phyloP scores from a whole-genome alignment of 2,329 filamentous ascomycete genomes.

The Gaeumannomyces tritici region DNA sequence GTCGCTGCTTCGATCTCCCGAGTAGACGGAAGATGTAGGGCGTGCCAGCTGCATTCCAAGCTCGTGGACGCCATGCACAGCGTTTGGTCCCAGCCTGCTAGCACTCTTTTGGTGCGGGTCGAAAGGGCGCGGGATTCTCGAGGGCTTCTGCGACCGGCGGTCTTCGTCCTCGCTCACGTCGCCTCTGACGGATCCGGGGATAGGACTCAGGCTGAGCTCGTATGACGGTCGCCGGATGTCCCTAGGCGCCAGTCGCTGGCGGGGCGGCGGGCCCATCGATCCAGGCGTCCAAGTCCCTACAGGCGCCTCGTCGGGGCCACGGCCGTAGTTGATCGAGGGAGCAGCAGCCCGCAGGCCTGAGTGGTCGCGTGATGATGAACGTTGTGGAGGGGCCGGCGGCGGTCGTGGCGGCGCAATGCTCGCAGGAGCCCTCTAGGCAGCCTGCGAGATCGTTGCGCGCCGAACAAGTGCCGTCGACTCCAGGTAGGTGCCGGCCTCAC shows the following conservation, averaged over 20 bases:
- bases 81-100: not conserved
- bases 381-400: not conserved
- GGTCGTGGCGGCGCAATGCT: not conserved
- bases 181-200: not conserved
- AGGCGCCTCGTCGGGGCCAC: too few species aligned
- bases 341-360: not conserved
- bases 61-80: not conserved
- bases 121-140: not conserved
- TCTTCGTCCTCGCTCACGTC: constrained; percentile 3
- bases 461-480: not conserved
- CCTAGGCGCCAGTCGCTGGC: not conserved
- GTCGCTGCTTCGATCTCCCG: not conserved
- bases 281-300: too few species aligned
- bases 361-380: not conserved
- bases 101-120: not conserved
- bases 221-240: constrained; percentile 1
- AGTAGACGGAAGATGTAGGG: not conserved
- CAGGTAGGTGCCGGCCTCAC: not conserved
- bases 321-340: too few species aligned
- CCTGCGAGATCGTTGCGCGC: not conserved
- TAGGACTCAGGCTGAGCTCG: constrained; percentile 1
- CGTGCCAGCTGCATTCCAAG: not conserved
- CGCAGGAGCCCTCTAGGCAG: not conserved
- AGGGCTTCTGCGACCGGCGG: not conserved
- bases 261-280: not conserved